These are phyloP conservation scores for Yamadazyma aaseri DNA, from an alignment of 1,139 yeast species.

Conservation along the genomic window DNA sequence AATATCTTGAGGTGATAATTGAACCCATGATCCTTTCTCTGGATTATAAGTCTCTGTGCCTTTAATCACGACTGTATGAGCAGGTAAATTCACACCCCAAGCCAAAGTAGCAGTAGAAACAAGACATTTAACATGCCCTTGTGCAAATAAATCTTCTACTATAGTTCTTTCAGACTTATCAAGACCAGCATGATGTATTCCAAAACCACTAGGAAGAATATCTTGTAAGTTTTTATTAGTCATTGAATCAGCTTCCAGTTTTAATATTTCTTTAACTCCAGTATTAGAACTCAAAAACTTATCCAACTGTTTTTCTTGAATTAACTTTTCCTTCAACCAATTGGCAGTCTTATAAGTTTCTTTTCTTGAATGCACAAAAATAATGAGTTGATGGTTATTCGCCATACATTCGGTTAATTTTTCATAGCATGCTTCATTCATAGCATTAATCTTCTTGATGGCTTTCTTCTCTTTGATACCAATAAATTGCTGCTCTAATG, in stretches of 20 bases:
- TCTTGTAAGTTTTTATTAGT: constrained; percentile 56
- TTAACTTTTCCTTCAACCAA: constrained; percentile 62
- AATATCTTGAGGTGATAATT: constrained; percentile 89
- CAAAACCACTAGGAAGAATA: constrained; percentile 71
- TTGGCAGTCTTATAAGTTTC: constrained; percentile 86
- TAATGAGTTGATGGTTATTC: constrained; percentile 68
- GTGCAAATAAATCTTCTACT: constrained; percentile 86
- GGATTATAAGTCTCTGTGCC: constrained; percentile 96
- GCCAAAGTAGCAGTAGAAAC: constrained; percentile 96
- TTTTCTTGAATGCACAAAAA: constrained; percentile 92
- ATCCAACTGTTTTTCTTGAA: constrained; percentile 52
- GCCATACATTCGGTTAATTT: constrained; percentile 66
- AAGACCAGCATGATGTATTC: constrained; percentile 94
- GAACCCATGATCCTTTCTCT: constrained; percentile 84
- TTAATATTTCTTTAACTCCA: constrained; percentile 62
- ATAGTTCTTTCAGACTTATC: constrained; percentile 68
- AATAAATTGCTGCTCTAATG: constrained; percentile 81
- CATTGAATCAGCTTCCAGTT: constrained; percentile 59
- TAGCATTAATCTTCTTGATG: constrained; percentile 72
- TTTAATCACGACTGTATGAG: constrained; percentile 91
- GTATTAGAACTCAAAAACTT: constrained; percentile 51
- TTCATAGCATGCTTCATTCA: constrained; percentile 90
- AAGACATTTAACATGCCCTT: constrained; percentile 76
- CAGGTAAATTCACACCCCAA: constrained; percentile 98
- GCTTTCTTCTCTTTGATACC: constrained; percentile 88